Evolutionary conservation across 106 monocot species (phyloP).

Genomic region (Acanthochlamys bracteata): DNA sequence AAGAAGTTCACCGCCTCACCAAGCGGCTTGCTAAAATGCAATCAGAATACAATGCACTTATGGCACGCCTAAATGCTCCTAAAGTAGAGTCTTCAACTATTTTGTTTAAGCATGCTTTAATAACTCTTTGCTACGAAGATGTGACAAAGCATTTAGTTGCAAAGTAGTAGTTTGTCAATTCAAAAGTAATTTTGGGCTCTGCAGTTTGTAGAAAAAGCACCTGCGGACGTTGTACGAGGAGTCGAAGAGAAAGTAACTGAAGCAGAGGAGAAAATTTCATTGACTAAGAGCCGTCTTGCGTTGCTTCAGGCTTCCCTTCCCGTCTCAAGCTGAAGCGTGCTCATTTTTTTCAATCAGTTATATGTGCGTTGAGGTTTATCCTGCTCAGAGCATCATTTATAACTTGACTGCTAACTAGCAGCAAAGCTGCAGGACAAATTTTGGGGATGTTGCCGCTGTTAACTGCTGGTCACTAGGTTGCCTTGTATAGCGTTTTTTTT

Average conservation of each 20-base stretch:
- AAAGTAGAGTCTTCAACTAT: slow-evolving; percentile 36
- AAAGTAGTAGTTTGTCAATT: too few species aligned
- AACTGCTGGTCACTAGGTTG: too few species aligned
- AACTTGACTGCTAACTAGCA: too few species aligned
- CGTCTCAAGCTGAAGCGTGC: slow-evolving; percentile 10
- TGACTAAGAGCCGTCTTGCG: slow-evolving; percentile 70
- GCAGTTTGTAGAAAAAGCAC: slow-evolving; percentile 90
- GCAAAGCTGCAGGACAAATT: too few species aligned
- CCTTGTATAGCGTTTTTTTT: too few species aligned
- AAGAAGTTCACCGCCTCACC: slow-evolving; percentile 69
- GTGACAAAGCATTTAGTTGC: too few species aligned
- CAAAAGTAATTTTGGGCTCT: background rate
- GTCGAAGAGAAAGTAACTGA: slow-evolving; percentile 76
- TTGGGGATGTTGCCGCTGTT: too few species aligned
- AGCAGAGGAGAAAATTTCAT: slow-evolving; percentile 69
- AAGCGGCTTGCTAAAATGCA: slow-evolving; percentile 93
- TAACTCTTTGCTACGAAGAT: too few species aligned
- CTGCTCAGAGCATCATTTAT: too few species aligned
- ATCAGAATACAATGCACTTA: slow-evolving; percentile 72
- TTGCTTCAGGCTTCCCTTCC: slow-evolving; percentile 62
- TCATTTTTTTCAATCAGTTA: too few species aligned
- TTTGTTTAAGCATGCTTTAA: background rate
- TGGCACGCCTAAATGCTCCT: slow-evolving; percentile 71
- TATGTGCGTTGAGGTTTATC: too few species aligned
- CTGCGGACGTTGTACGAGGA: slow-evolving; percentile 73